Evolutionary conservation across 148 eudicot species (phyloP).

Genomic region (Cornus kousa): DNA sequence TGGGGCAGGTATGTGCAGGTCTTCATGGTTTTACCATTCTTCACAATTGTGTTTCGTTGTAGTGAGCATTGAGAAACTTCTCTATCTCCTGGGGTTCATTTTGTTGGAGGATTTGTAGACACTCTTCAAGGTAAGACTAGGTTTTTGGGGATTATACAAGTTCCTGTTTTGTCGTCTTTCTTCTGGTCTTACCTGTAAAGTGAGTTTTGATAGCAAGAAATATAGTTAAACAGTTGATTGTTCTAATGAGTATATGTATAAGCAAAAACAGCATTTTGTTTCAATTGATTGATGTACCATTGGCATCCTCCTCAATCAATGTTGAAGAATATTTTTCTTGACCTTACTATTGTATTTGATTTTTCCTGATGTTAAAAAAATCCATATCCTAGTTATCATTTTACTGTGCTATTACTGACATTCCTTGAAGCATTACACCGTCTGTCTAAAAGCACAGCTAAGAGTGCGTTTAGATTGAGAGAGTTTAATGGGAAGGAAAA

Average conservation of each 20-base stretch:
- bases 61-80: not conserved
- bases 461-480: too few species aligned
- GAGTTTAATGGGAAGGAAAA: too few species aligned
- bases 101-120: conserved; percentile 7
- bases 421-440: not conserved
- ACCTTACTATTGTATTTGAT: too few species aligned
- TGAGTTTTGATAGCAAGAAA: conserved; percentile 43
- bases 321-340: too few species aligned
- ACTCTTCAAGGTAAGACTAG: conserved; percentile 22
- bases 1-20: conserved; percentile 16
- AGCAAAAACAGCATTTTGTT: conserved; percentile 7
- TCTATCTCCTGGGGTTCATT: not conserved
- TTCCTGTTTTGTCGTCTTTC: conserved; percentile 16
- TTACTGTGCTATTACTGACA: not conserved
- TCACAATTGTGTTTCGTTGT: not conserved
- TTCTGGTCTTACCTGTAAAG: conserved; percentile 30
- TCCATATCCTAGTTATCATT: too few species aligned
- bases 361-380: too few species aligned
- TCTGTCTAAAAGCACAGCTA: not conserved
- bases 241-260: conserved; percentile 35
- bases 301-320: not conserved
- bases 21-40: conserved; percentile 12
- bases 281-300: not conserved
- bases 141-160: conserved; percentile 17
- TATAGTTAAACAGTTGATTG: conserved; percentile 29